phyloP scores from a whole-genome alignment of 345 rosid species.

The Eucalyptus lansdowneana region DNA sequence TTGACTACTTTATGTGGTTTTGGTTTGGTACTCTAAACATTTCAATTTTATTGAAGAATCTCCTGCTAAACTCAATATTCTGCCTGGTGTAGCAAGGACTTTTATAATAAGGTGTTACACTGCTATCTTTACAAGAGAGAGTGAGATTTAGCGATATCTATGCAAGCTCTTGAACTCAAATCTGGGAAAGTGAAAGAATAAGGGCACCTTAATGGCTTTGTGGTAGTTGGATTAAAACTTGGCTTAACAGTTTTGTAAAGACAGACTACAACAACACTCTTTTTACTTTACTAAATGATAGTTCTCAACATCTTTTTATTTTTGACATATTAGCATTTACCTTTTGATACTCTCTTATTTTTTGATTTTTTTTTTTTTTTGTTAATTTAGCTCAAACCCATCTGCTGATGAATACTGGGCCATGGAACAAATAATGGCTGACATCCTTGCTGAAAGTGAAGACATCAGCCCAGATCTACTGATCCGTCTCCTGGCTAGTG shows the following conservation, averaged over 20 bases:
- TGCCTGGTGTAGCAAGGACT: background rate
- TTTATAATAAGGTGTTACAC: no score
- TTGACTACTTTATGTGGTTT: no score
- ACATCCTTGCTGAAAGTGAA: slow-evolving; percentile 50
- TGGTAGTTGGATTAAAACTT: background rate
- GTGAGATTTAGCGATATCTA: no score
- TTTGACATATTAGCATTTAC: background rate
- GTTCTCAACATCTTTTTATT: background rate
- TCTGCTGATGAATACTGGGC: slow-evolving; percentile 9
- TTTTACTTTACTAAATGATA: background rate
- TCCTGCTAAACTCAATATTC: background rate
- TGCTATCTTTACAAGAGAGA: no score
- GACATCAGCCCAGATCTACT: slow-evolving; percentile 38
- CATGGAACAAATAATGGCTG: slow-evolving; percentile 42
- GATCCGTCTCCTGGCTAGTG: slow-evolving; percentile 33
- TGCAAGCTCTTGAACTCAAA: background rate
- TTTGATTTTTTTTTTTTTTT: no score
- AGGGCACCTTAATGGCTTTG: background rate
- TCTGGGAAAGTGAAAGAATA: background rate
- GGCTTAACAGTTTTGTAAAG: background rate
- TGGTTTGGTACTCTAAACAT: background rate
- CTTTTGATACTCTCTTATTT: background rate
- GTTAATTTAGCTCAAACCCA: background rate
- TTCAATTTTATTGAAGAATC: background rate
- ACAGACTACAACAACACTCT: no score